Evolutionary conservation across 1,284 basidiomycete species (phyloP).

Genomic region (Inonotus hispidus): DNA sequence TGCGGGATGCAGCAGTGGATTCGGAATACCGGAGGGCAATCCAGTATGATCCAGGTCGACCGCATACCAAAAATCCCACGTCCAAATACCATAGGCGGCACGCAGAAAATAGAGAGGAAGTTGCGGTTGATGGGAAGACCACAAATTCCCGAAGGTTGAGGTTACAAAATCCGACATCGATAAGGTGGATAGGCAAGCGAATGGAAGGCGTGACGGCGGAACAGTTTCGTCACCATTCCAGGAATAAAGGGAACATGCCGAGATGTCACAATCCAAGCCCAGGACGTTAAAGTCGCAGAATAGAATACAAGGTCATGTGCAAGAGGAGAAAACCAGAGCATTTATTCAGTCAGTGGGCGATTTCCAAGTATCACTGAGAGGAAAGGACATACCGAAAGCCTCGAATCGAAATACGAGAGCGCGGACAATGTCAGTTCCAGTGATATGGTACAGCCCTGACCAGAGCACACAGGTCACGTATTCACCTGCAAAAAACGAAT

Average conservation of each 20-base stretch:
- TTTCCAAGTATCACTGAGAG: slow-evolving; percentile 26
- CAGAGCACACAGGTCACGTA: slow-evolving; percentile 87
- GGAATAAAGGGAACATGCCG: neutral
- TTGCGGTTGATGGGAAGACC: neutral
- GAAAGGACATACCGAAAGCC: slow-evolving; percentile 52
- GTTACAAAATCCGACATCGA: neutral
- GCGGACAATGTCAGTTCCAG: slow-evolving; percentile 58
- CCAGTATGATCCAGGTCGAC: neutral
- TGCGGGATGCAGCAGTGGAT: neutral
- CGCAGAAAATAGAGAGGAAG: neutral
- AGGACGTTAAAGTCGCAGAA: neutral
- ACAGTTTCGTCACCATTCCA: neutral
- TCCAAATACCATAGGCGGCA: neutral
- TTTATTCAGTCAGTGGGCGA: neutral
- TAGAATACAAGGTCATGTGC: neutral
- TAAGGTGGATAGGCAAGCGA: neutral
- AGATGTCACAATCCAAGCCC: neutral
- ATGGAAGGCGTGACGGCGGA: neutral
- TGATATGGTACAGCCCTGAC: slow-evolving; percentile 87
- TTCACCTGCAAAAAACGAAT: slow-evolving; percentile 81
- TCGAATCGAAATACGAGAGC: slow-evolving; percentile 63
- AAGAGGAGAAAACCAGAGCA: neutral
- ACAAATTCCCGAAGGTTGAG: neutral
- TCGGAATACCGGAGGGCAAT: neutral
- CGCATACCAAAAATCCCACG: neutral